These are phyloP conservation scores for Fallopia convolvulus DNA, from an alignment of 148 eudicot genomes.

Conservation along the genomic window DNA sequence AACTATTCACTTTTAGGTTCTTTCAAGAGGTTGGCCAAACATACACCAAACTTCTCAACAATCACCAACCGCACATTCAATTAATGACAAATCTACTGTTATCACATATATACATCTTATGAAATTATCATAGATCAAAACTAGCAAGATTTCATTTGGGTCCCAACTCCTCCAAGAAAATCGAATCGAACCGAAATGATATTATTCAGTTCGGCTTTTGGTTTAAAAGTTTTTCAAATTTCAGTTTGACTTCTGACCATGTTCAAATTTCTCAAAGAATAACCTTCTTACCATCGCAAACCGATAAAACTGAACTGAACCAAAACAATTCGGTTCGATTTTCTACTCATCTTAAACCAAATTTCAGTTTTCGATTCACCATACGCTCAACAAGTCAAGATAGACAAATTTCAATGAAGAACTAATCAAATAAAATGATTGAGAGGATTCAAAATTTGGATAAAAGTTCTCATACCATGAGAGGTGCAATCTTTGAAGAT, in stretches of 20 bases:
- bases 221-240: too few species aligned
- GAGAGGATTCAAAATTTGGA: background rate
- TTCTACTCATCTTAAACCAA: too few species aligned
- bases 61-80: background rate
- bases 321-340: too few species aligned
- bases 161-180: too few species aligned
- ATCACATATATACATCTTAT: background rate
- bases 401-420: background rate
- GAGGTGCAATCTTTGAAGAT: constrained; percentile 35
- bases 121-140: background rate
- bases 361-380: too few species aligned
- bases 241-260: too few species aligned
- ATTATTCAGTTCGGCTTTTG: too few species aligned
- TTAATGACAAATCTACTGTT: background rate
- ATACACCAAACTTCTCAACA: background rate
- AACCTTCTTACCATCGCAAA: too few species aligned
- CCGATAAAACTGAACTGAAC: too few species aligned
- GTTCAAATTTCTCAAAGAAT: too few species aligned
- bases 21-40: background rate
- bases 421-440: background rate
- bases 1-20: background rate
- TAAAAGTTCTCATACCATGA: constrained; percentile 31
- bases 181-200: too few species aligned
- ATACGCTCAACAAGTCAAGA: background rate
- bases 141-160: background rate